Evolutionary conservation across 257 asterid genomes (phyloP).

Genomic region (Solanum appendiculatum): DNA sequence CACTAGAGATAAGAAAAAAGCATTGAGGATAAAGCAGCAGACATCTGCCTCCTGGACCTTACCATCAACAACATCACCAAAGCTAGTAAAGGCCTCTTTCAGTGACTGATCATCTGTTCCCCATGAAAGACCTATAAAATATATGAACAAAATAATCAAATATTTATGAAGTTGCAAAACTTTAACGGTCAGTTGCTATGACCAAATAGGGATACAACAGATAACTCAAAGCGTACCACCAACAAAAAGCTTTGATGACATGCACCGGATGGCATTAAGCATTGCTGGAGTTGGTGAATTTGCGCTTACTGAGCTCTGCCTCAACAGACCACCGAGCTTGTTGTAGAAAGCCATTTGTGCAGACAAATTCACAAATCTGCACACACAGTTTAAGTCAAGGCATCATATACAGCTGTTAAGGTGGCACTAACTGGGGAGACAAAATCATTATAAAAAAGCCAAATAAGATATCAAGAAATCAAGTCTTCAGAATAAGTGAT

Average conservation of each 20-base stretch:
- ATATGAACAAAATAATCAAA: background rate
- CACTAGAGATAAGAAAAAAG: background rate
- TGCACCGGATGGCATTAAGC: constrained; percentile 58
- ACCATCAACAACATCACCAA: constrained; percentile 58
- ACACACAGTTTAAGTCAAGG: background rate
- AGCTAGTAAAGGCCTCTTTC: constrained; percentile 62
- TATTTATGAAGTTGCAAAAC: background rate
- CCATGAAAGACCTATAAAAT: constrained; percentile 55
- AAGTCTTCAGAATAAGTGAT: background rate
- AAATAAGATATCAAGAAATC: background rate
- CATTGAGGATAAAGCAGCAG: background rate
- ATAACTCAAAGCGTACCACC: constrained; percentile 31
- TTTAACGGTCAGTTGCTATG: background rate
- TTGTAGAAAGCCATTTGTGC: constrained; percentile 58
- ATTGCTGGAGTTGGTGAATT: constrained; percentile 31
- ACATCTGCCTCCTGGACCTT: background rate
- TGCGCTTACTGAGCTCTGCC: constrained; percentile 26
- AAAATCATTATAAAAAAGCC: background rate
- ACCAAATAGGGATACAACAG: background rate
- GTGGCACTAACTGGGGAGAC: background rate
- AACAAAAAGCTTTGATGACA: constrained; percentile 63
- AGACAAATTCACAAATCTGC: constrained; percentile 12
- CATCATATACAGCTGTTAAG: background rate
- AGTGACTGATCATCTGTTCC: constrained; percentile 50
- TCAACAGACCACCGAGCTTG: constrained; percentile 47